These are phyloP conservation scores for Licmophora abbreviata DNA, from an alignment of 108 stramenopile genomes.

Conservation along the genomic window DNA sequence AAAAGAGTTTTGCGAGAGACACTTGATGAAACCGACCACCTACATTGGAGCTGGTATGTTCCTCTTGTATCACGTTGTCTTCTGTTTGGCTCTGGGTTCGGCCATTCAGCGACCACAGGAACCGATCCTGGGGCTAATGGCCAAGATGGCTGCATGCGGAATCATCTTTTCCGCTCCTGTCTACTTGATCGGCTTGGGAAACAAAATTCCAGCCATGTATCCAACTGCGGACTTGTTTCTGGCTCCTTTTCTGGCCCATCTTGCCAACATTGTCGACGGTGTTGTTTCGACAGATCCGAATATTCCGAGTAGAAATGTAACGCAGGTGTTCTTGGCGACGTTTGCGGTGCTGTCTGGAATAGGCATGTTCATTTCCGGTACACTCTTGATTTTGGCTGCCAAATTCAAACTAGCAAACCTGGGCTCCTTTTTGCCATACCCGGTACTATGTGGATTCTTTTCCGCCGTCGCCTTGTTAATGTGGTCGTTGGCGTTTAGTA, in stretches of 20 bases:
- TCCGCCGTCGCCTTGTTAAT: constrained; percentile 56
- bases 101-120: constrained; percentile 23
- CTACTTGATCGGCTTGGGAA: constrained; percentile 12
- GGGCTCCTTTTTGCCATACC: constrained; percentile 50
- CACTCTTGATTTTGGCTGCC: constrained; percentile 37
- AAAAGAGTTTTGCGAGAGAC: constrained; percentile 10
- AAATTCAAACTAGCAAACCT: constrained; percentile 58
- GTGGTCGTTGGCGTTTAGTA: constrained; percentile 55
- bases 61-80: constrained; percentile 35
- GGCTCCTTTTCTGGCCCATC: constrained; percentile 61
- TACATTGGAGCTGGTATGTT: constrained; percentile 14
- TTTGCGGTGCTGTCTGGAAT: constrained; percentile 47
- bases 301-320: background rate
- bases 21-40: constrained; percentile 5
- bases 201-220: constrained; percentile 33
- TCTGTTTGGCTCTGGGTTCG: constrained; percentile 34
- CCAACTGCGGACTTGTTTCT: constrained; percentile 53
- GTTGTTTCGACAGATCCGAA: constrained; percentile 10
- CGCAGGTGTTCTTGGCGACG: constrained; percentile 38
- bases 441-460: constrained; percentile 73
- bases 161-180: constrained; percentile 15
- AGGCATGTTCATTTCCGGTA: constrained; percentile 36
- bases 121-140: constrained; percentile 26
- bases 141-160: constrained; percentile 17
- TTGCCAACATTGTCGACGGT: constrained; percentile 45